Base-by-base conservation (phyloP, 495 filamentous ascomycete species). In the Neohortaea acidophila region DNA sequence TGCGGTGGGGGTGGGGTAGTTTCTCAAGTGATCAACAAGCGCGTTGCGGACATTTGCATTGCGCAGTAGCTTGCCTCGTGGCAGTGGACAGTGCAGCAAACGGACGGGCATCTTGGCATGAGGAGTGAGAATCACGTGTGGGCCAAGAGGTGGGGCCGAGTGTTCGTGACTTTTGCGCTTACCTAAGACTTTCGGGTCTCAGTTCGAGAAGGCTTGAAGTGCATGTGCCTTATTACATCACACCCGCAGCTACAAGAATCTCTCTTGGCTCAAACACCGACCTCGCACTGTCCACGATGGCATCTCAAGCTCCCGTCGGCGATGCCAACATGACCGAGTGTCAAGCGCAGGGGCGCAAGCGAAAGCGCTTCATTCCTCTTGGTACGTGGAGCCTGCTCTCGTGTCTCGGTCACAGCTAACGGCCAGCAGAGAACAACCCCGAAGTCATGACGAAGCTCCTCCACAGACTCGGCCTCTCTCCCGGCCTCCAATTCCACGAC, bases 391-490 rank as follows among this genome's bases (percentile, higher is more conserved):
- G 15, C 14, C 19, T 15, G 11, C 4, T n/a, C 3, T 3, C 11
- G 24, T 17, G 6, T 12, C 22, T 2, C 23, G 12, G 33, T 17
- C 18, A 17, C 17, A 34, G 1, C 28, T 22, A 21, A 40, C 11
- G 17, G 11, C 37, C 23, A 11, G 20, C 49, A 76, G 73, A 77
- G 46, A 77, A 76, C 57, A 78, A 77, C 43, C 73, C 73, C 4
- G 38, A 30, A 89, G 74, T 93, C 25, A 79, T 93, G 72, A 77
- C 74, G 32, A 57, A 68, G 38, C 70, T 93, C 11, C 68, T 81
- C 20, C 79, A 77, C 55, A 69, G 73, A 41, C 75, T 92, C 22
- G 84, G 84, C 25, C 65, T 91, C 23, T 69, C 79, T 12, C 51
- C 59, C 26, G 59, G 64, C 13, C 63, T 91, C 15, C 62, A 64